Base-by-base conservation (phyloP, 192 early-diverging fungal species). In the Coemansia sp. region DNA sequence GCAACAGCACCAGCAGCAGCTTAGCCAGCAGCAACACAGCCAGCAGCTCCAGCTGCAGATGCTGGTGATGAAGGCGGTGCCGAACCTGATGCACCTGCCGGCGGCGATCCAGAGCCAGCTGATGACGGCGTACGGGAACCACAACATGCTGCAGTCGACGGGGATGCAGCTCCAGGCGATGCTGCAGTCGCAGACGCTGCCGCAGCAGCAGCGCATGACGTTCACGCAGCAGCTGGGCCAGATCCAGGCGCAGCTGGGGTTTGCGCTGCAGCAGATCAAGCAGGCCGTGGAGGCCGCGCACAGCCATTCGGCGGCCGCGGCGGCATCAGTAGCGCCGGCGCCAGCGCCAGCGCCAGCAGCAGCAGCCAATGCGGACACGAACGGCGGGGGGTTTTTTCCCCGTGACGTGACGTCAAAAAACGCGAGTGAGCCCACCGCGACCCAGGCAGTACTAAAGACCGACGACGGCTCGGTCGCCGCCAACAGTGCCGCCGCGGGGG, bases 381-480 rank as follows among this genome's bases (percentile, higher is more conserved):
- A n/a, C 35, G 14, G 35, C 35, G n/a, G 14, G 14, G n/a, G n/a
- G 4, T 40, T 40, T 16, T 40, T 40, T 40, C 35, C n/a, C 35
- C 56, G 60, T 53, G 62, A 69, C 60, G 63, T 60, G 47, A 63
- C 64, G 49, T 59, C 54, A 58, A 58, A 67, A 69, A 69, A 60
- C 67, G 62, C 60, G 62, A 69, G 58, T 65, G 62, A 68, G 67
- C 59, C 67, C 63, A 69, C 63, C 45, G 48, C 59, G 47, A 23
- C 29, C 31, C 54, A 46, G 48, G 1, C 62, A 65, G 70, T 64
- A 62, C 70, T 48, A 22, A 35, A 52, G 33, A 38, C 72, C 43
- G 43, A 44, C 42, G 65, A 45, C 19, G 42, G n/a, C 43, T 45
- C 10, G 56, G 16, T 33, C 54, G 14, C 27, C 49, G 52, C 50